phyloP scores from a whole-genome alignment of 1,284 basidiomycete species.

The Malassezia globosa region DNA sequence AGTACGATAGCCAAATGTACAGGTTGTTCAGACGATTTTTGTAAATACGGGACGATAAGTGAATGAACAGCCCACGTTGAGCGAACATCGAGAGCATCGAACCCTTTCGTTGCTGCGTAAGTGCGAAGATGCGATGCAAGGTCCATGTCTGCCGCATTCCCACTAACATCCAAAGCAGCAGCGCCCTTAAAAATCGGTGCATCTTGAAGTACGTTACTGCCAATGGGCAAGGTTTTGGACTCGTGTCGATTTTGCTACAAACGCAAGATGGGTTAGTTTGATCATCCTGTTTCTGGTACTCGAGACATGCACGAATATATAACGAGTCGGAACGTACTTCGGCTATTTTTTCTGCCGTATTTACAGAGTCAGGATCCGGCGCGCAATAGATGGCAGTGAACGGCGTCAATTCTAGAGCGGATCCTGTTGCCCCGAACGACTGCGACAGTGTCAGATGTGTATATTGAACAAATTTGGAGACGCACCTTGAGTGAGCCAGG shows the following conservation, averaged over 20 bases:
- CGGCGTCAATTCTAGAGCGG: no score
- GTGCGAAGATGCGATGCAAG: no score
- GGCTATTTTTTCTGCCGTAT: neutral
- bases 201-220: no score
- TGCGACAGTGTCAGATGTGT: no score
- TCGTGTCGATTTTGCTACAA: no score
- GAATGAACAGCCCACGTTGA: neutral
- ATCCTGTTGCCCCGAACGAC: no score
- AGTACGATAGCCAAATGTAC: conserved; percentile 2
- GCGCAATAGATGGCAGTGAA: neutral
- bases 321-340: neutral
- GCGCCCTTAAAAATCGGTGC: neutral
- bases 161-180: neutral
- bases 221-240: no score
- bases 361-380: neutral
- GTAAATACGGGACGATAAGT: conserved; percentile 1
- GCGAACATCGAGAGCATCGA: neutral
- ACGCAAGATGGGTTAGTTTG: no score
- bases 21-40: neutral
- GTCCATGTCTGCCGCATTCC: no score
- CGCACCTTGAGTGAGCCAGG: neutral
- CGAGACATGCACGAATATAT: no score
- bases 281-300: no score
- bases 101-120: neutral
- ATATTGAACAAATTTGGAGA: no score